These are phyloP conservation scores for Corchorus capsularis DNA, from an alignment of 345 rosid genomes.

Conservation along the genomic window DNA sequence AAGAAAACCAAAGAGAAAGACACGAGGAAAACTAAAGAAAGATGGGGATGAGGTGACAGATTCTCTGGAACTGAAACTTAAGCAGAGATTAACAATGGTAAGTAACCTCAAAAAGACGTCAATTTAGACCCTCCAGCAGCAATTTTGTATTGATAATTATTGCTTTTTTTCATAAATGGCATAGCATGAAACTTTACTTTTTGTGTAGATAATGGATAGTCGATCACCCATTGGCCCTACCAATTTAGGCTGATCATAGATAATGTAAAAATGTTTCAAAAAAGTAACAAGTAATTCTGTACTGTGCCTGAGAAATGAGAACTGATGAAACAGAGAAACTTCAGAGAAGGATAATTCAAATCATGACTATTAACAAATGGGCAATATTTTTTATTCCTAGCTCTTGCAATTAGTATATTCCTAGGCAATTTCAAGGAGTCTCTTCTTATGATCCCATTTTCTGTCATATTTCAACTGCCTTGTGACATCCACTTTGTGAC, in stretches of 20 bases:
- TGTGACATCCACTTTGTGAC: not conserved
- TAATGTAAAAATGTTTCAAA: not conserved
- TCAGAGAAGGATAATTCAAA: not conserved
- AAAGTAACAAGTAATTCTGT: not conserved
- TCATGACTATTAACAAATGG: not conserved
- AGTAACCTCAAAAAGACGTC: conserved; percentile 5
- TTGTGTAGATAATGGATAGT: not conserved
- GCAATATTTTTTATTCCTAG: not conserved
- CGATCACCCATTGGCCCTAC: not conserved
- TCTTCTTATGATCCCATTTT: not conserved
- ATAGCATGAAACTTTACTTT: not conserved
- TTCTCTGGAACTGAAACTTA: conserved; percentile 42
- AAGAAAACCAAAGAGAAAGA: conserved; percentile 36
- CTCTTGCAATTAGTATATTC: not conserved
- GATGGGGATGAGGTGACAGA: conserved; percentile 21
- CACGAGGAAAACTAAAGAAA: conserved; percentile 30
- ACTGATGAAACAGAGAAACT: not conserved
- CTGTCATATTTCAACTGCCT: not conserved
- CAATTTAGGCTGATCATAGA: not conserved
- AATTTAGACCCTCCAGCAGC: not conserved
- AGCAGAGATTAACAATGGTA: conserved; percentile 67
- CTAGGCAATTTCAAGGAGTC: not conserved
- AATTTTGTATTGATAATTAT: not conserved
- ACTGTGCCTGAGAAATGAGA: not conserved
- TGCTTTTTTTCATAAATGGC: not conserved